Evolutionary conservation across 768 basidiomycete species (phyloP), one percentile per base, ranked within the genome.

Genomic region (Sistotremastrum niveocremeum): DNA sequence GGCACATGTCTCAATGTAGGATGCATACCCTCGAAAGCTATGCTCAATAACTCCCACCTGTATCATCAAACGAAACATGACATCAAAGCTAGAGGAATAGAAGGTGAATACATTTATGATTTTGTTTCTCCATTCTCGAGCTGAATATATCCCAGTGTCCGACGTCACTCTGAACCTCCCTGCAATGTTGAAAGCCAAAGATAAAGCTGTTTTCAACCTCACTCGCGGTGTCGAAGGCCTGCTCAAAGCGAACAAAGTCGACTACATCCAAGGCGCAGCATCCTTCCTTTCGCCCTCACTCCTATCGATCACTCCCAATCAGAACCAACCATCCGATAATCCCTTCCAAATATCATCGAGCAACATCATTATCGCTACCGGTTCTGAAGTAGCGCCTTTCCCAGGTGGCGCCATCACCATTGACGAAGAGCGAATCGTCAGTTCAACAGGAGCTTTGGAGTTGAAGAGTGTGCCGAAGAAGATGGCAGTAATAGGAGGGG

Each of bases 1-100:
- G 95, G 95, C 55, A 99, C 94, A 48, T 99, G 95, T 74, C 68
- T 98, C 52, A 99, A 98, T 60, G 90, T 98, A 55, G 95, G 95
- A 50, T 99, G 95, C 62, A 98, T 98, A 56, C 94, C 95, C 0
- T 98, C 94, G 41, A 98, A 98, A 69, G 90, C 94, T 45, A 95
- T 99, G 94, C 74, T 98, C 51, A 97, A 99, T 75, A 98, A 98
- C 71, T 97, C 94, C 36, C 91, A 95, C 69, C 70, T 94, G 49
- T 97, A 87, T 70, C 93, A 95, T 68, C 88, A 94, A 71, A 83
- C 87, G 2, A 69, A 78, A 55, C 91, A 97, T 57, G 94, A 97
- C 66, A 68, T 91, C 54, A 75, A 85, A 62, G 71, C 72, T 54
- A 83, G 93, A 42, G 94, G 95, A 54, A 98, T 99, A 54, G 91